These are phyloP conservation scores for Aschersonia sp. DNA, from an alignment of 2,329 filamentous ascomycete genomes.

Conservation along the genomic window DNA sequence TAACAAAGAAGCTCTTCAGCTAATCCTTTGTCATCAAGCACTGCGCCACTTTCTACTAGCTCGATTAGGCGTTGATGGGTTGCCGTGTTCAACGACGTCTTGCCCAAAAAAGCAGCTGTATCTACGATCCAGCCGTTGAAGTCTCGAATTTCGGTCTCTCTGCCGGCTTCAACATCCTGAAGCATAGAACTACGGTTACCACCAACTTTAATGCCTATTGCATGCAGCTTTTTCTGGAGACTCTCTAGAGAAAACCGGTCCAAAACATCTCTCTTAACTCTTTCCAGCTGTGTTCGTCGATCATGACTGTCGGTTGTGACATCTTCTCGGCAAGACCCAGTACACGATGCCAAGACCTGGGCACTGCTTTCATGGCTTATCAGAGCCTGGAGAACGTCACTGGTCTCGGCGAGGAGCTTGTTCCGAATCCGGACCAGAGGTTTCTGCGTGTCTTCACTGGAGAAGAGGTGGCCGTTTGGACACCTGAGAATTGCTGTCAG, in stretches of 20 bases:
- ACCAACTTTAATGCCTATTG: slow-evolving; percentile 30
- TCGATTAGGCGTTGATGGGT: slow-evolving; percentile 26
- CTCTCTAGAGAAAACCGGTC: slow-evolving; percentile 24
- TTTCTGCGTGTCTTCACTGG: slow-evolving; percentile 11
- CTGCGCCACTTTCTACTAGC: slow-evolving; percentile 23
- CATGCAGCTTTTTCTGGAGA: slow-evolving; percentile 30
- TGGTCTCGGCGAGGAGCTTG: slow-evolving; percentile 59
- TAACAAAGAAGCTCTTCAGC: slow-evolving; percentile 9
- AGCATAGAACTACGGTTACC: slow-evolving; percentile 49
- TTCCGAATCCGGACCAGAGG: slow-evolving; percentile 47
- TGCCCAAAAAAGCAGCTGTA: slow-evolving; percentile 23
- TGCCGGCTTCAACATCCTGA: slow-evolving; percentile 38
- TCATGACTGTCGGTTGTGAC: background rate
- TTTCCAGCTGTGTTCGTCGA: background rate
- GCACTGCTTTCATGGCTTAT: slow-evolving; percentile 40
- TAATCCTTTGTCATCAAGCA: slow-evolving; percentile 20
- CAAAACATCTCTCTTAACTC: slow-evolving; percentile 1
- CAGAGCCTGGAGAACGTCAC: slow-evolving; percentile 54
- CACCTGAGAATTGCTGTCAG: slow-evolving; percentile 67
- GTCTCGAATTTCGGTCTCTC: slow-evolving; percentile 39
- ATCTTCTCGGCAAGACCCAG: background rate
- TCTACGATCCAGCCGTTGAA: slow-evolving; percentile 46
- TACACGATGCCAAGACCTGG: background rate
- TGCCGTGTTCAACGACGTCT: slow-evolving; percentile 16
- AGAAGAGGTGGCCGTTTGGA: slow-evolving; percentile 65